A percentile compares a stretch with the other conserved stretches of the same genome.
phyloP scores from a whole-genome alignment of 164 flowering plant genomes.

The Akebia trifoliata region DNA sequence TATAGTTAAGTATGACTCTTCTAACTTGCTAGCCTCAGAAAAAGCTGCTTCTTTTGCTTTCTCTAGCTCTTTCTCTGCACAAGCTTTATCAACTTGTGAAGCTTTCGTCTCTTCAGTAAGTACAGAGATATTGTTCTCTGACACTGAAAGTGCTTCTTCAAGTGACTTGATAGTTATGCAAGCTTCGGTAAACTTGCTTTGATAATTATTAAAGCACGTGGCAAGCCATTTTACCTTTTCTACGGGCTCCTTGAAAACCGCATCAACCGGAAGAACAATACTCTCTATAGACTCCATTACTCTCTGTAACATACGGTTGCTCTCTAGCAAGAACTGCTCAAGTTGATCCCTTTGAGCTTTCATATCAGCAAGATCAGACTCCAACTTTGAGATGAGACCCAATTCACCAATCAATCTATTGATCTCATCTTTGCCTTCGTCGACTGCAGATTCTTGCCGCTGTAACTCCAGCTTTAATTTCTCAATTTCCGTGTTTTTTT shows the following conservation, averaged over 20 bases:
- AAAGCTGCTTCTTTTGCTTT: slow-evolving; percentile 41
- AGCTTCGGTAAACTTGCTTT: slow-evolving; percentile 38
- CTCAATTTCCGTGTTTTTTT: slow-evolving; percentile 67
- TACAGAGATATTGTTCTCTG: slow-evolving; percentile 39
- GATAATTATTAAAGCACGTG: slow-evolving; percentile 38
- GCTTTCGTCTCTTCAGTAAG: slow-evolving; percentile 44
- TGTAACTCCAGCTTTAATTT: slow-evolving; percentile 56
- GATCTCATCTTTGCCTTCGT: slow-evolving; percentile 44
- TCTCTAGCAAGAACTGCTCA: slow-evolving; percentile 58
- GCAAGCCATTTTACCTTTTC: slow-evolving; percentile 66
- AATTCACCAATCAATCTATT: slow-evolving; percentile 43
- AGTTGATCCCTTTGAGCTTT: slow-evolving; percentile 57
- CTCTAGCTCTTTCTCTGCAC: slow-evolving; percentile 45
- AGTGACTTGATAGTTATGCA: slow-evolving; percentile 31
- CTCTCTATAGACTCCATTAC: slow-evolving; percentile 49
- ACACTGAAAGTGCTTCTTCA: slow-evolving; percentile 42
- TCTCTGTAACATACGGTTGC: slow-evolving; percentile 48
- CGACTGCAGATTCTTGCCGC: slow-evolving; percentile 41
- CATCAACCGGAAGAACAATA: slow-evolving; percentile 42
- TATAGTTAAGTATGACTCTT: slow-evolving; percentile 42
- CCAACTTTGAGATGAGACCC: slow-evolving; percentile 45
- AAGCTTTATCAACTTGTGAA: slow-evolving; percentile 33
- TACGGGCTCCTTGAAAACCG: slow-evolving; percentile 48
- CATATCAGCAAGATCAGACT: slow-evolving; percentile 43
- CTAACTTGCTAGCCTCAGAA: slow-evolving; percentile 33